These are phyloP conservation scores for Spencermartinsiella europaea DNA, from an alignment of 805 yeast genomes.

Conservation along the genomic window DNA sequence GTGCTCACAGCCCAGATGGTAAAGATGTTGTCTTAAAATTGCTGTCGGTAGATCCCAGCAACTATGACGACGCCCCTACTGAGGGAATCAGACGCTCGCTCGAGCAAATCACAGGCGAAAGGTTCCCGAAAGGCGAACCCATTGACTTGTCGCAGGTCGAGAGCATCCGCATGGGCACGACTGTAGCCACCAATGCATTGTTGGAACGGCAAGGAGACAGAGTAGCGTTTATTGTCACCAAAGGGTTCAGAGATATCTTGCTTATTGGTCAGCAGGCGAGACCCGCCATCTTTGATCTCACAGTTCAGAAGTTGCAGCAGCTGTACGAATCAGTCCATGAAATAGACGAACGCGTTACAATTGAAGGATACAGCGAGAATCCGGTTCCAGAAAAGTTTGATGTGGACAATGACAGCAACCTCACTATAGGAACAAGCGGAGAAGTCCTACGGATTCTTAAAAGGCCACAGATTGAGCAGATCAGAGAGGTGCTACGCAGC, in stretches of 20 bases:
- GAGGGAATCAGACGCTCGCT: slow-evolving; percentile 83
- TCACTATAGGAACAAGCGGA: slow-evolving; percentile 58
- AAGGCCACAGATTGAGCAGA: slow-evolving; percentile 42
- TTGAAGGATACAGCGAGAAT: slow-evolving; percentile 76
- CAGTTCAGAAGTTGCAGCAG: slow-evolving; percentile 64
- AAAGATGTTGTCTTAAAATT: slow-evolving; percentile 70
- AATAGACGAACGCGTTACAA: slow-evolving; percentile 83
- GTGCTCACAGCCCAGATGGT: slow-evolving; percentile 44
- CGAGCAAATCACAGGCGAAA: slow-evolving; percentile 49
- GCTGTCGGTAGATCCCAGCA: slow-evolving; percentile 81
- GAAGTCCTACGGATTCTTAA: slow-evolving; percentile 58
- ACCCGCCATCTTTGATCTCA: slow-evolving; percentile 81
- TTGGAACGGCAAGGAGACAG: slow-evolving; percentile 88
- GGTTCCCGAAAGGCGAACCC: slow-evolving; percentile 55
- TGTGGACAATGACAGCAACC: slow-evolving; percentile 30
- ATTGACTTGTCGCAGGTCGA: slow-evolving; percentile 52
- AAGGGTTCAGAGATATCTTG: slow-evolving; percentile 80
- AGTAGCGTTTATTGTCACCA: slow-evolving; percentile 80
- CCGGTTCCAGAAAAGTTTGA: slow-evolving; percentile 23
- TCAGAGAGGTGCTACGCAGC: slow-evolving; percentile 38
- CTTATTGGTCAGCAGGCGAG: slow-evolving; percentile 87
- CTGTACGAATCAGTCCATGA: slow-evolving; percentile 75
- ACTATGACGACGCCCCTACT: slow-evolving; percentile 85
- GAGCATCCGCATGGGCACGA: slow-evolving; percentile 83
- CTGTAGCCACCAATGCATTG: slow-evolving; percentile 93